Conservation (phyloP, 1,284 basidiomycete genomes). For the Cryptococcus hybrid region DNA sequence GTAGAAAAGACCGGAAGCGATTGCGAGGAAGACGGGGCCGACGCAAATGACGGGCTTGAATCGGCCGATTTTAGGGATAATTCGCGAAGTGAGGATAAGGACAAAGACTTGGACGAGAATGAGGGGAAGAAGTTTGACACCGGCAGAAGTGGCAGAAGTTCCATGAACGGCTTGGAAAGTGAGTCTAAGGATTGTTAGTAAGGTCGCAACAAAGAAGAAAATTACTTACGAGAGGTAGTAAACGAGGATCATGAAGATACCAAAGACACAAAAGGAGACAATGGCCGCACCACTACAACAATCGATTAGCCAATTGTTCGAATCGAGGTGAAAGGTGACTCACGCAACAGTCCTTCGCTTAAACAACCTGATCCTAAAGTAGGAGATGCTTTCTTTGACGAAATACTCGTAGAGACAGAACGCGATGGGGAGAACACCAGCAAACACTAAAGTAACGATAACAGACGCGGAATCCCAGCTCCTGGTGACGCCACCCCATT, state of each 20-base stretch:
- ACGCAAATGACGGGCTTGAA: conserved; percentile 44
- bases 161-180: conserved; percentile 44
- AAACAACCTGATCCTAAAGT: conserved; percentile 49
- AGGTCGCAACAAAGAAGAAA: not conserved
- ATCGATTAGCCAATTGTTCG: not conserved
- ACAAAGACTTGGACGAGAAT: conserved; percentile 45
- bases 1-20: conserved; percentile 45
- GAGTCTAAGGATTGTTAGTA: conserved; percentile 3
- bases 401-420: conserved; percentile 47
- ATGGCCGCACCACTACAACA: conserved; percentile 24
- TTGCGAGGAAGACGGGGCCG: conserved; percentile 37
- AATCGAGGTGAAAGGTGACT: conserved; percentile 12
- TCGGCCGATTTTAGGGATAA: conserved; percentile 40
- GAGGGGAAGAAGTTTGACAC: conserved; percentile 44
- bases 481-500: conserved; percentile 47
- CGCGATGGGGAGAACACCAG: conserved; percentile 36
- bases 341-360: conserved; percentile 41
- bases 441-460: conserved; percentile 42
- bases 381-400: conserved; percentile 40
- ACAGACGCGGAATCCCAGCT: conserved; percentile 47
- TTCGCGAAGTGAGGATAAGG: conserved; percentile 39
- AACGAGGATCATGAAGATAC: conserved; percentile 43
- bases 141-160: conserved; percentile 44
- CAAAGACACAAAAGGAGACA: conserved; percentile 35
- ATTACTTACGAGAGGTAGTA: conserved; percentile 36